phyloP scores from a whole-genome alignment of 108 stramenopile genomes.

The Nitzschia palea region DNA sequence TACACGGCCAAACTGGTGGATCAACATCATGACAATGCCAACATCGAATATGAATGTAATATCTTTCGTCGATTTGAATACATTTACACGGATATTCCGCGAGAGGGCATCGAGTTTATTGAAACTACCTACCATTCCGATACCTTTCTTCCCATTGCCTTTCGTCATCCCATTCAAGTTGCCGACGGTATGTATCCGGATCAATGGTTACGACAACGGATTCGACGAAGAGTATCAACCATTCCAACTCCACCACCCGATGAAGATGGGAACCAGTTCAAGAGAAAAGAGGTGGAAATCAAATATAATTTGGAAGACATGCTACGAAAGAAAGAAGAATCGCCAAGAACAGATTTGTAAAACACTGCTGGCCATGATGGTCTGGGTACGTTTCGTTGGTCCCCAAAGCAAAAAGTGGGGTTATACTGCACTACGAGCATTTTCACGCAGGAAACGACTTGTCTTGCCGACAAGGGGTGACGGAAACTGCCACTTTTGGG shows the following conservation, averaged over 20 bases:
- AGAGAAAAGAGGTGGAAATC: not conserved
- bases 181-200: constrained; percentile 33
- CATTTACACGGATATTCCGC: constrained; percentile 32
- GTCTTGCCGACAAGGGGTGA: too few species aligned
- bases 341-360: not conserved
- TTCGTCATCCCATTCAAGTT: constrained; percentile 38
- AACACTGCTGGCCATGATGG: too few species aligned
- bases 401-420: too few species aligned
- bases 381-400: too few species aligned
- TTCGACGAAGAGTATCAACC: not conserved
- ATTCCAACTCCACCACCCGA: not conserved
- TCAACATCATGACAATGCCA: constrained; percentile 19
- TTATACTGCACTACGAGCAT: too few species aligned
- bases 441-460: too few species aligned
- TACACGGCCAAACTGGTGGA: constrained; percentile 29
- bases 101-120: constrained; percentile 36
- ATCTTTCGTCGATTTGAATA: constrained; percentile 25
- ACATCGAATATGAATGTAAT: constrained; percentile 21
- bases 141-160: constrained; percentile 17
- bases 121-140: constrained; percentile 26
- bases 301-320: not conserved
- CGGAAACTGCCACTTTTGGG: too few species aligned
- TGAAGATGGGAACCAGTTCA: not conserved
- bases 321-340: not conserved
- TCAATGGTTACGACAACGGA: constrained; percentile 5